Base-by-base conservation (phyloP, 1,284 basidiomycete species). In the Singerocomus rubriflavus region DNA sequence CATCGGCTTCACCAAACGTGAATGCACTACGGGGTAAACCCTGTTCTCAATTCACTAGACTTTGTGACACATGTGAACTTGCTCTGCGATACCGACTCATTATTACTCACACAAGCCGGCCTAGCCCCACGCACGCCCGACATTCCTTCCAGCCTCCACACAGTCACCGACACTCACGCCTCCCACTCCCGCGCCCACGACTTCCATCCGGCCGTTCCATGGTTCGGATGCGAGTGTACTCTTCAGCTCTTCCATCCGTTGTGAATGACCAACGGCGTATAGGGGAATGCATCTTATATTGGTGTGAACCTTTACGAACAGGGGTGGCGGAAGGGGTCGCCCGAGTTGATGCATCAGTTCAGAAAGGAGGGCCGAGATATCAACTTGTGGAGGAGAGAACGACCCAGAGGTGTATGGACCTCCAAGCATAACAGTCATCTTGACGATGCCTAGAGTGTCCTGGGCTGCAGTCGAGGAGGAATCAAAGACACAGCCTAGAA, bases 91-190 rank as follows among this genome's bases (percentile, higher is more conserved):
- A 30, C 46, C 29, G 42, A 41, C 39, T 36, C 25, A 21, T 21
- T 21, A 14, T 52, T 42, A 63, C 62, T 63, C 57, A 66, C 61
- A 48, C 42, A 50, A 34, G 36, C 47, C 16, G n/a, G 13, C 17
- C 45, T 69, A 69, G 45, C 46, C 44, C 76, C 75, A 78, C 35
- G 39, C 53, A 30, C 45, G 58, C 30, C 83, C 86, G 30, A 72
- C 83, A 30, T 63, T 69, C 59, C 82, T 80, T 9, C 86, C 93
- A 5, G 80, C 80, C 61, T 85, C 81, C 27, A 96, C 80, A 66
- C 93, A 95, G 64, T 98, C 95, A 14, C 90, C 91, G 5, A 98
- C 79, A 51, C 93, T 94, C 1, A 96, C 91, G 1, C 93, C 95
- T 0, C 81, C 84, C 30, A 94, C 91, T 10, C 92, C 92, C 5